Evolutionary conservation across 345 rosid genomes (phyloP).

Genomic region (Hibiscus tridactylites): DNA sequence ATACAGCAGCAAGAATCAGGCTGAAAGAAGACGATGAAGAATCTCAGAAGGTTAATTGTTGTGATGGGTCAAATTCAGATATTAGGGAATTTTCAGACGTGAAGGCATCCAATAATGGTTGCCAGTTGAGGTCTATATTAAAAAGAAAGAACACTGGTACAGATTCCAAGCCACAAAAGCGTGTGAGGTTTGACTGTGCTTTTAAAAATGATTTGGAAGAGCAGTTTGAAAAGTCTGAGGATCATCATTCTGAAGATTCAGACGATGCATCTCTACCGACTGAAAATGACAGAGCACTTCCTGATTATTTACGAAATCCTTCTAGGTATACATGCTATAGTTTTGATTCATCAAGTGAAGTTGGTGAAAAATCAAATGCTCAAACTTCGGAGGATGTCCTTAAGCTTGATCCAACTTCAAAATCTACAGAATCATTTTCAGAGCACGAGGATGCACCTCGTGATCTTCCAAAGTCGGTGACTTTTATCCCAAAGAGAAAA

Average conservation of each 20-base stretch:
- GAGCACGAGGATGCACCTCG: conserved; percentile 3
- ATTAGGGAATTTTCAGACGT: conserved; percentile 4
- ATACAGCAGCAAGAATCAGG: conserved; percentile 59
- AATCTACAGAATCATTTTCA: conserved; percentile 22
- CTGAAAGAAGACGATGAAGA: conserved; percentile 70
- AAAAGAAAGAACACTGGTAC: conserved; percentile 43
- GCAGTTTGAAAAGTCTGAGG: conserved; percentile 14
- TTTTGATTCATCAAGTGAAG: conserved; percentile 34
- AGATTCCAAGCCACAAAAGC: conserved; percentile 39
- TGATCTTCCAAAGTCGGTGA: neutral
- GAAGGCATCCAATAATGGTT: conserved; percentile 7
- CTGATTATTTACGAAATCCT: conserved; percentile 56
- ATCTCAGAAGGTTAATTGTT: conserved; percentile 11
- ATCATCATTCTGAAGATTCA: conserved; percentile 15
- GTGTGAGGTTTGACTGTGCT: conserved; percentile 52
- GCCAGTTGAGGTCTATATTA: conserved; percentile 39
- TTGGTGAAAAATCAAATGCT: conserved; percentile 31
- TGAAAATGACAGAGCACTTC: conserved; percentile 26
- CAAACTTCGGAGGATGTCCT: conserved; percentile 20
- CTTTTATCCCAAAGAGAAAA: conserved; percentile 48
- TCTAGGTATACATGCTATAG: conserved; percentile 48
- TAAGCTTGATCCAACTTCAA: conserved; percentile 13
- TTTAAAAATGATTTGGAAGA: conserved; percentile 19
- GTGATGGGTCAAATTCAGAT: conserved; percentile 21
- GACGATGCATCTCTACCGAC: conserved; percentile 6